Percentiles rank a stretch among this genome's conserved stretches.
Conservation (phyloP, 495 filamentous ascomycete genomes). For the Hypoxylon cercidicola region DNA sequence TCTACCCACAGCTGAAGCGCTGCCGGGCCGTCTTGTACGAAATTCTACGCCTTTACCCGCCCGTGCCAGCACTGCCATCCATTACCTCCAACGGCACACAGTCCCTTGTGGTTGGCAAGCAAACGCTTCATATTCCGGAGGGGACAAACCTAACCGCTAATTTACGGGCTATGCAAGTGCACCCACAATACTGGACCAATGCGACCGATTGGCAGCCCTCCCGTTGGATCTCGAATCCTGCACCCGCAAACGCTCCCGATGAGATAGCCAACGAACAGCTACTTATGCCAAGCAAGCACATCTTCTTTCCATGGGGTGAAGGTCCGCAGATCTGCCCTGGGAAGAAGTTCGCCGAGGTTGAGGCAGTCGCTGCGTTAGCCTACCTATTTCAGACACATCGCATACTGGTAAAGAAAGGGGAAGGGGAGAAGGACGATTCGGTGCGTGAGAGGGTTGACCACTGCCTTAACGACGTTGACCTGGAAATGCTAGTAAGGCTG, state of each 20-base stretch:
- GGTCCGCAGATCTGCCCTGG: slow-evolving; percentile 44
- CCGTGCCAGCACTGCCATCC: slow-evolving; percentile 52
- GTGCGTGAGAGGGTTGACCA: slow-evolving; percentile 50
- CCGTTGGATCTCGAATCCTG: slow-evolving; percentile 31
- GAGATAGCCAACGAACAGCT: slow-evolving; percentile 22
- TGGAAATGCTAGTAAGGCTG: slow-evolving; percentile 51
- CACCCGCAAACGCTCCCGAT: slow-evolving; percentile 14
- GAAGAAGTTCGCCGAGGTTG: slow-evolving; percentile 46
- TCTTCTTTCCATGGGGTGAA: slow-evolving; percentile 43
- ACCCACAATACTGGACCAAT: slow-evolving; percentile 57
- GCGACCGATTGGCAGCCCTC: slow-evolving; percentile 42
- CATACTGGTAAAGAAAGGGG: slow-evolving; percentile 21
- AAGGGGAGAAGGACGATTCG: slow-evolving; percentile 54
- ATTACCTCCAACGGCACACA: slow-evolving; percentile 40
- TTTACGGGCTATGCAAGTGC: slow-evolving; percentile 51
- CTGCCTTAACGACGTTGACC: slow-evolving; percentile 49
- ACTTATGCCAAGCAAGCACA: slow-evolving; percentile 41
- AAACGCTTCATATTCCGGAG: slow-evolving; percentile 47
- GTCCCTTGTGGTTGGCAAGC: slow-evolving; percentile 39
- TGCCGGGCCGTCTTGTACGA: slow-evolving; percentile 45
- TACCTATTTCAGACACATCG: slow-evolving; percentile 33
- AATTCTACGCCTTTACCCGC: slow-evolving; percentile 55
- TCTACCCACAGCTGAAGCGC: slow-evolving; percentile 9
- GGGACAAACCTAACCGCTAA: slow-evolving; percentile 50
- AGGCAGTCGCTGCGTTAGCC: slow-evolving; percentile 42